Evolutionary conservation across 2,329 filamentous ascomycete species (phyloP).

Genomic region (Calonectria multiphialidica): DNA sequence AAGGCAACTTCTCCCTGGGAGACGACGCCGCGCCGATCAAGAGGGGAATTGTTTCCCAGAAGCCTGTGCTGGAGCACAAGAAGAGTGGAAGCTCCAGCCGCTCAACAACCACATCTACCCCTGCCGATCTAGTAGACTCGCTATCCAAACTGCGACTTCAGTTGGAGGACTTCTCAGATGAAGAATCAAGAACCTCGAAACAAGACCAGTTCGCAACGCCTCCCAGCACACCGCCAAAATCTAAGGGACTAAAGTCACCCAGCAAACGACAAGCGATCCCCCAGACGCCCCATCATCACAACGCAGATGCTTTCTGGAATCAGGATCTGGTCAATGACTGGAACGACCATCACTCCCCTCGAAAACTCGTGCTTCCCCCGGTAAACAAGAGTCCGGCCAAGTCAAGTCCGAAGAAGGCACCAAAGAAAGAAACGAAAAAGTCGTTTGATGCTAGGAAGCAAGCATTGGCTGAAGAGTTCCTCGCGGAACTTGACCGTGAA

Average conservation of each 20-base stretch:
- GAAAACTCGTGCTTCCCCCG: slow-evolving; percentile 52
- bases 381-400: slow-evolving; percentile 44
- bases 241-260: slow-evolving; percentile 44
- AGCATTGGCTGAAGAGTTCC: slow-evolving; percentile 71
- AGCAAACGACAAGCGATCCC: slow-evolving; percentile 58
- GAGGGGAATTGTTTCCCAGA: slow-evolving; percentile 5
- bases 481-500: slow-evolving; percentile 74
- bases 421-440: slow-evolving; percentile 61
- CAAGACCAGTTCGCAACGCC: slow-evolving; percentile 35
- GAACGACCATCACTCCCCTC: slow-evolving; percentile 72
- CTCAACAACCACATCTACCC: slow-evolving; percentile 8
- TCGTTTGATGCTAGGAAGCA: slow-evolving; percentile 74
- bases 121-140: slow-evolving; percentile 38
- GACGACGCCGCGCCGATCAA: slow-evolving; percentile 11
- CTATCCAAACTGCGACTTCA: slow-evolving; percentile 42
- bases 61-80: not conserved
- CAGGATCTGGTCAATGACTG: slow-evolving; percentile 71
- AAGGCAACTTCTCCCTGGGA: not conserved
- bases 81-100: not conserved
- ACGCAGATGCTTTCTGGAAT: slow-evolving; percentile 70
- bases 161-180: slow-evolving; percentile 38
- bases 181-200: slow-evolving; percentile 27
- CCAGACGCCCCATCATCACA: slow-evolving; percentile 64
- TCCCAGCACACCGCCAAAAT: slow-evolving; percentile 36
- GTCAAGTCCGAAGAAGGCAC: slow-evolving; percentile 51